phyloP scores from a whole-genome alignment of 129 eudicot species.

The Flaveria bidentis region DNA sequence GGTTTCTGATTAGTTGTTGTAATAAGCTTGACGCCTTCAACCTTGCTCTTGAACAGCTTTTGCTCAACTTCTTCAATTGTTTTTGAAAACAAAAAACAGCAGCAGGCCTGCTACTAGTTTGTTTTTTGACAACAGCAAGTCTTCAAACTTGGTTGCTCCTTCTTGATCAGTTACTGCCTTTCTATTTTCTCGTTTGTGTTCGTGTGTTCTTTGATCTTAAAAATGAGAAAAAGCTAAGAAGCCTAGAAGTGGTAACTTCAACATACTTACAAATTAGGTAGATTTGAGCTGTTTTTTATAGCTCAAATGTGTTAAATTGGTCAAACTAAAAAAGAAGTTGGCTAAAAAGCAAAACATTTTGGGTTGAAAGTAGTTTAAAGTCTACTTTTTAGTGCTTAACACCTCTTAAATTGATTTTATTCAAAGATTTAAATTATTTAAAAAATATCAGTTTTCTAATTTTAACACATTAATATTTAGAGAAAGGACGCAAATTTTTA shows the following conservation, averaged over 20 bases:
- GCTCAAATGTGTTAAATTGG: background rate
- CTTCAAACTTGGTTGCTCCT: too few relatives aligned
- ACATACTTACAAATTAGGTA: background rate
- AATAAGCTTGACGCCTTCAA: too few relatives aligned
- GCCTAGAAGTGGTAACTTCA: background rate
- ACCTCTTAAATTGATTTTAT: background rate
- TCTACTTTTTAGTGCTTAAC: background rate
- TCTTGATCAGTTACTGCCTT: too few relatives aligned
- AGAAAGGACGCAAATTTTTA: background rate
- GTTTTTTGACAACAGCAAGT: too few relatives aligned
- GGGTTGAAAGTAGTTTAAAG: background rate
- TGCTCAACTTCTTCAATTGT: too few relatives aligned
- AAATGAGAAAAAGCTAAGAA: background rate
- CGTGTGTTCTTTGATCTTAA: too few relatives aligned
- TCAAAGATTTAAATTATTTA: background rate
- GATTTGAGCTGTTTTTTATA: background rate
- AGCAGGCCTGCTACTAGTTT: too few relatives aligned
- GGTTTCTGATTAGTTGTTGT: too few relatives aligned
- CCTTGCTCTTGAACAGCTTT: too few relatives aligned
- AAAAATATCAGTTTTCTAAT: background rate
- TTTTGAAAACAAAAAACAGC: too few relatives aligned
- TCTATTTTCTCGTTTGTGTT: too few relatives aligned
- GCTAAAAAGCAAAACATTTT: background rate
- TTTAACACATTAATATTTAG: background rate
- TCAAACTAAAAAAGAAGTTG: background rate